These are phyloP conservation scores for Starmera dryadoides DNA, from an alignment of 805 yeast species.

Conservation along the genomic window DNA sequence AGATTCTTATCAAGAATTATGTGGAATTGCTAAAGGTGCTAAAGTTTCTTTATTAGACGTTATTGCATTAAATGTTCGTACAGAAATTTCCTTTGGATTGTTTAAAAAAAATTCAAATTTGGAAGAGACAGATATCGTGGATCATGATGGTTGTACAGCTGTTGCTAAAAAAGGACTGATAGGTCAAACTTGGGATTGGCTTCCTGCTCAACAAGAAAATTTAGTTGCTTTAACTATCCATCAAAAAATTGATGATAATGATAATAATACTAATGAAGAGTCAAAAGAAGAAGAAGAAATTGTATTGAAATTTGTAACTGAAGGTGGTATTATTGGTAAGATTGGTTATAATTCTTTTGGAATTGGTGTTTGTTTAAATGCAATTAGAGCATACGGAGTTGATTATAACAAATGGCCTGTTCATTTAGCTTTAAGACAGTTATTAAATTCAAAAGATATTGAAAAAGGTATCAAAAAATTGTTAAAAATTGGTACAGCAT, in stretches of 20 bases:
- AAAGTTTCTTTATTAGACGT: slow-evolving; percentile 25
- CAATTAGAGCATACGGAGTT: slow-evolving; percentile 19
- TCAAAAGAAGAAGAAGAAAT: no score
- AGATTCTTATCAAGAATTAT: slow-evolving; percentile 26
- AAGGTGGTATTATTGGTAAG: slow-evolving; percentile 20
- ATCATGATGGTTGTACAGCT: slow-evolving; percentile 28
- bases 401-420: slow-evolving; percentile 25
- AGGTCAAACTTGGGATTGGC: slow-evolving; percentile 39
- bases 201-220: slow-evolving; percentile 1
- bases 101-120: neutral
- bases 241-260: neutral
- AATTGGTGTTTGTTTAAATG: slow-evolving; percentile 16
- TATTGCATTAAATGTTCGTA: slow-evolving; percentile 29
- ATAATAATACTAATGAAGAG: slow-evolving; percentile 3
- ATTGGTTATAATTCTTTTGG: slow-evolving; percentile 17
- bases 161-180: slow-evolving; percentile 4
- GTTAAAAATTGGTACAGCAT: slow-evolving; percentile 14
- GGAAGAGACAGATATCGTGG: slow-evolving; percentile 7
- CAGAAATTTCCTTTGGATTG: slow-evolving; percentile 26
- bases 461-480: slow-evolving; percentile 10
- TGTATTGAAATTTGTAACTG: slow-evolving; percentile 19
- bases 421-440: slow-evolving; percentile 28
- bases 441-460: slow-evolving; percentile 20
- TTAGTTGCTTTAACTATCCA: neutral
- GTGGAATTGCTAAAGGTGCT: slow-evolving; percentile 32